These are phyloP conservation scores for Zasmidium cellare DNA, from an alignment of 2,329 filamentous ascomycete species.

Conservation along the genomic window DNA sequence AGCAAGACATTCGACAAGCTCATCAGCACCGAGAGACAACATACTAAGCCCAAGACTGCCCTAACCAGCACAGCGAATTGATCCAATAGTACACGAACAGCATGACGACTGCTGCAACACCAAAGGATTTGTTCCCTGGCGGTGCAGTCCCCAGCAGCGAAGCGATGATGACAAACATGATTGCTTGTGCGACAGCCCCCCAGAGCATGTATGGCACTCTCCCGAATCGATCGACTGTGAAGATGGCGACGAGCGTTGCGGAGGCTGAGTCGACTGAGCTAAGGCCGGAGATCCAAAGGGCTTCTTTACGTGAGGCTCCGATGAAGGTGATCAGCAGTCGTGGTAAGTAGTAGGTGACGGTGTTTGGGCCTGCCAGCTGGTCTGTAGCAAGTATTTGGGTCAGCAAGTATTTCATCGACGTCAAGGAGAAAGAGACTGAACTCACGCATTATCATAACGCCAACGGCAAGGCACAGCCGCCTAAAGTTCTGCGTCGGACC, in stretches of 20 bases:
- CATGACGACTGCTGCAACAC: conserved; percentile 8
- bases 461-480: conserved; percentile 33
- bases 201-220: conserved; percentile 11
- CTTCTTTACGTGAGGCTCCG: conserved; percentile 6
- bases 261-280: conserved; percentile 12
- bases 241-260: conserved; percentile 8
- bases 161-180: conserved; percentile 10
- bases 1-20: background rate
- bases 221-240: conserved; percentile 9
- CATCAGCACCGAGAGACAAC: background rate
- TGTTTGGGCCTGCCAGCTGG: conserved; percentile 11
- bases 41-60: conserved; percentile 16
- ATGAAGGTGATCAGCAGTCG: conserved; percentile 9
- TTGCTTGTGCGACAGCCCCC: conserved; percentile 8
- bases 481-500: conserved; percentile 67
- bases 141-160: conserved; percentile 6
- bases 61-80: conserved; percentile 9
- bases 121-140: conserved; percentile 2
- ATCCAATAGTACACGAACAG: conserved; percentile 12
- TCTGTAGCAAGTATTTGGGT: background rate
- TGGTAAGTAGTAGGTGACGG: conserved; percentile 13
- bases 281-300: conserved; percentile 12
- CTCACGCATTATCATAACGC: conserved; percentile 9
- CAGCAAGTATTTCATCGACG: too few relatives aligned
- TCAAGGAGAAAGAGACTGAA: too few relatives aligned